Evolutionary conservation across 139 green algal species (phyloP).

Genomic region (Chlorella vulgaris): DNA sequence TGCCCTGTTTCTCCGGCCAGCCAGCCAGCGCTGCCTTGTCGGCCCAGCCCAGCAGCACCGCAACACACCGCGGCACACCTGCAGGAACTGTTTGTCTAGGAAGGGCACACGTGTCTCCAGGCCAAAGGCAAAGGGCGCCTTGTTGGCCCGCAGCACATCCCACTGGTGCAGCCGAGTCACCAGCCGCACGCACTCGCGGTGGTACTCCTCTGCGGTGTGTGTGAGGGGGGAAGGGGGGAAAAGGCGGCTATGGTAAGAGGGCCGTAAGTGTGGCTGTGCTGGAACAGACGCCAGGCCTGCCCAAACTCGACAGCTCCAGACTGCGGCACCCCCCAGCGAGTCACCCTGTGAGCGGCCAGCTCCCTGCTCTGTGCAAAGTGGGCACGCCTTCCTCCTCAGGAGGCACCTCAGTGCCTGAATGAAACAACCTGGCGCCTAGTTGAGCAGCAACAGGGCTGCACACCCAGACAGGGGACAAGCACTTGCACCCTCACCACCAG

Average conservation of each 20-base stretch:
- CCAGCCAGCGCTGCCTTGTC: background rate
- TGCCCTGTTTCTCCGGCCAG: background rate
- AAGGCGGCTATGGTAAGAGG: conserved; percentile 2
- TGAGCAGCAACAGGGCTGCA: background rate
- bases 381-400: no score
- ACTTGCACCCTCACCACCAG: background rate
- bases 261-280: background rate
- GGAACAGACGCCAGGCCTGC: background rate
- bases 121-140: conserved; percentile 93
- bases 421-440: background rate
- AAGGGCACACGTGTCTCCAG: conserved; percentile 96
- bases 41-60: background rate
- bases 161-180: conserved; percentile 89
- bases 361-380: no score
- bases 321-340: no score
- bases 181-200: conserved; percentile 89
- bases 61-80: conserved; percentile 1
- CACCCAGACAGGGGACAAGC: no score
- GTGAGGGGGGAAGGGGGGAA: no score
- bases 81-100: conserved; percentile 91
- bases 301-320: no score
- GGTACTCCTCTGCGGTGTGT: conserved; percentile 88
- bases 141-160: conserved; percentile 97
- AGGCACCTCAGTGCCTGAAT: background rate
- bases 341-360: no score